These are phyloP conservation scores for Lepiota brunneoincarnata DNA, from an alignment of 768 basidiomycete genomes.

Conservation along the genomic window DNA sequence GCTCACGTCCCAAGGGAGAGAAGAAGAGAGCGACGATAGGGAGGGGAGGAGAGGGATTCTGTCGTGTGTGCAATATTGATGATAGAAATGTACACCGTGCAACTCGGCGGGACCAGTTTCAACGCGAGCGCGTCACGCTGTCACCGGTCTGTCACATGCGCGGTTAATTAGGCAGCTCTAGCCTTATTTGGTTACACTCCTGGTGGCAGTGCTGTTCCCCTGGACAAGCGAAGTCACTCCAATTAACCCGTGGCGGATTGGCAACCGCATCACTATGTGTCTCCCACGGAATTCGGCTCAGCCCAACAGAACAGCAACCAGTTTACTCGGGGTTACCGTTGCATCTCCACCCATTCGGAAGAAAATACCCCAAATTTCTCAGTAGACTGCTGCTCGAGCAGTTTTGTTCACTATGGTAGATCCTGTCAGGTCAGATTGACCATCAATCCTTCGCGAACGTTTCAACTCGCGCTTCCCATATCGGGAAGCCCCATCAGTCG, in stretches of 20 bases:
- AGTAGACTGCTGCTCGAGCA: too few species aligned
- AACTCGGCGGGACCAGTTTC: slow-evolving; percentile 4
- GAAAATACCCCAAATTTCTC: neutral
- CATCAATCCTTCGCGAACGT: neutral
- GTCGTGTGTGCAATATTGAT: too few species aligned
- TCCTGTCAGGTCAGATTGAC: slow-evolving; percentile 1
- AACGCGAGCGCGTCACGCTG: slow-evolving; percentile 8
- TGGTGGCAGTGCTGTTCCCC: slow-evolving; percentile 9
- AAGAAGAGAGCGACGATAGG: neutral
- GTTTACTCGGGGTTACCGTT: neutral
- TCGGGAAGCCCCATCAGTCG: slow-evolving; percentile 9
- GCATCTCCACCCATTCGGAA: neutral
- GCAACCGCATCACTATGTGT: slow-evolving; percentile 6
- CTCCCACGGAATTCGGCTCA: neutral
- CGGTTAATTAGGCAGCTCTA: neutral
- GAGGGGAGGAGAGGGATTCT: slow-evolving; percentile 2
- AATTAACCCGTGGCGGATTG: neutral
- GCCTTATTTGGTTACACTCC: neutral
- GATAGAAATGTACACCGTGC: slow-evolving; percentile 4
- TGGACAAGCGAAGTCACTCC: neutral
- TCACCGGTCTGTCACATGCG: neutral
- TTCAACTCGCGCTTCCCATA: neutral
- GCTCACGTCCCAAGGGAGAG: neutral
- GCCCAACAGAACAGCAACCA: too few species aligned
- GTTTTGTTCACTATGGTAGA: neutral